phyloP scores from a whole-genome alignment of 2,329 filamentous ascomycete genomes.

The Madurella fahalii region DNA sequence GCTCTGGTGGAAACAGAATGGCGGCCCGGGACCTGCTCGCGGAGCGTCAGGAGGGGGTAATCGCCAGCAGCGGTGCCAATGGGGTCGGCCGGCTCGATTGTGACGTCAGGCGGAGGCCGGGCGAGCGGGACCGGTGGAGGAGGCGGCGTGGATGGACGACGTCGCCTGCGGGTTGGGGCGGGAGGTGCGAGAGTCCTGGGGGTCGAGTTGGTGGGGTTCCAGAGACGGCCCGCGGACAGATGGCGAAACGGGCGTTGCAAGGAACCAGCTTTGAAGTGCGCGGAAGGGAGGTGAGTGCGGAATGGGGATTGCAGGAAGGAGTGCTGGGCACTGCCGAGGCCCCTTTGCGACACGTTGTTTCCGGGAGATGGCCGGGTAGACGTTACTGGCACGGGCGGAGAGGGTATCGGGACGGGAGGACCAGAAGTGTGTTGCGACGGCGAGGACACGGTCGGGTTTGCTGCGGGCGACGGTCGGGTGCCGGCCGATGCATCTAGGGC shows the following conservation, averaged over 20 bases:
- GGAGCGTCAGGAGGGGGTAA: conserved; percentile 48
- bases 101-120: conserved; percentile 41
- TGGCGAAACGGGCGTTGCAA: conserved; percentile 36
- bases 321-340: conserved; percentile 24
- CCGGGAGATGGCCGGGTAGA: conserved; percentile 19
- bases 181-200: conserved; percentile 37
- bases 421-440: conserved; percentile 33
- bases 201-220: conserved; percentile 60
- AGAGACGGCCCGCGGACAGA: conserved; percentile 49
- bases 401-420: conserved; percentile 26
- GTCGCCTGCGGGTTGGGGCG: conserved; percentile 32
- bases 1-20: conserved; percentile 41
- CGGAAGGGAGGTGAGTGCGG: conserved; percentile 37
- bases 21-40: conserved; percentile 46
- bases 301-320: conserved; percentile 39
- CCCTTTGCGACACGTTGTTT: conserved; percentile 23
- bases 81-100: conserved; percentile 35
- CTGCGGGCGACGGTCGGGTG: conserved; percentile 11
- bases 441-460: conserved; percentile 29
- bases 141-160: conserved; percentile 51
- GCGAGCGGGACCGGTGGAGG: conserved; percentile 49
- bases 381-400: conserved; percentile 16
- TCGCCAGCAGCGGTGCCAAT: conserved; percentile 41
- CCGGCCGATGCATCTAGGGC: conserved; percentile 29
- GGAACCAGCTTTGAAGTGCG: conserved; percentile 19